A percentile compares a stretch with the other conserved stretches of the same genome.
phyloP scores from a whole-genome alignment of 768 basidiomycete genomes.

The Mycena rebaudengoi region DNA sequence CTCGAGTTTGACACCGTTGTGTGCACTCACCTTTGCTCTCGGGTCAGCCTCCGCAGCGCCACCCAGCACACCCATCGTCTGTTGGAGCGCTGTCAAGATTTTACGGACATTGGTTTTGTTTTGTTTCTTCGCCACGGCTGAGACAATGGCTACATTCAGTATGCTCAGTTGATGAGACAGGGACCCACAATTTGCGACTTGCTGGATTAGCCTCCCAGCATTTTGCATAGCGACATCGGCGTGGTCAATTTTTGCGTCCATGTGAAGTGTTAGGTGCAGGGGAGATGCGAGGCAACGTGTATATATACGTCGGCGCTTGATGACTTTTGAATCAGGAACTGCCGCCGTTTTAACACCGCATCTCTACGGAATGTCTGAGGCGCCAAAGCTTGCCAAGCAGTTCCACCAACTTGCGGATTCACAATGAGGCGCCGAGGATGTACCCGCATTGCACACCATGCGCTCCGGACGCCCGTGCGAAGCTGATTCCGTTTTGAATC shows the following conservation, averaged over 20 bases:
- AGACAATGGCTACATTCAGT: not conserved
- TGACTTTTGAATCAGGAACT: too few species aligned
- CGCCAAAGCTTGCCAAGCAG: too few species aligned
- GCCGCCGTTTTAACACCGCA: too few species aligned
- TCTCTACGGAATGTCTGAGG: too few species aligned
- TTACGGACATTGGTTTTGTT: not conserved
- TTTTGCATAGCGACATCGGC: constrained; percentile 1
- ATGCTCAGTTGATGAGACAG: not conserved
- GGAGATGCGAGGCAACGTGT: too few species aligned
- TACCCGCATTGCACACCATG: too few species aligned
- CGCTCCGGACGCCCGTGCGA: too few species aligned
- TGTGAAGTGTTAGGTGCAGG: too few species aligned
- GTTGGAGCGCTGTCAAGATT: not conserved
- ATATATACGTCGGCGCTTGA: too few species aligned
- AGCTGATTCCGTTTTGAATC: too few species aligned
- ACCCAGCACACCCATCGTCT: not conserved
- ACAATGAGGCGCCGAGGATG: too few species aligned
- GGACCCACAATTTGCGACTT: not conserved
- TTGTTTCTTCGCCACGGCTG: constrained; percentile 5
- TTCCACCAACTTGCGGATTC: too few species aligned
- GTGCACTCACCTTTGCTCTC: not conserved
- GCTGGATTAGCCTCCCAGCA: not conserved
- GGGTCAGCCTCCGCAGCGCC: not conserved
- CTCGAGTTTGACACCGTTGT: not conserved
- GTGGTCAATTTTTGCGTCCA: constrained; percentile 6